Evolutionary conservation across 768 basidiomycete species (phyloP), one percentile per base, ranked within the genome.

Genomic region (Russula virescens): DNA sequence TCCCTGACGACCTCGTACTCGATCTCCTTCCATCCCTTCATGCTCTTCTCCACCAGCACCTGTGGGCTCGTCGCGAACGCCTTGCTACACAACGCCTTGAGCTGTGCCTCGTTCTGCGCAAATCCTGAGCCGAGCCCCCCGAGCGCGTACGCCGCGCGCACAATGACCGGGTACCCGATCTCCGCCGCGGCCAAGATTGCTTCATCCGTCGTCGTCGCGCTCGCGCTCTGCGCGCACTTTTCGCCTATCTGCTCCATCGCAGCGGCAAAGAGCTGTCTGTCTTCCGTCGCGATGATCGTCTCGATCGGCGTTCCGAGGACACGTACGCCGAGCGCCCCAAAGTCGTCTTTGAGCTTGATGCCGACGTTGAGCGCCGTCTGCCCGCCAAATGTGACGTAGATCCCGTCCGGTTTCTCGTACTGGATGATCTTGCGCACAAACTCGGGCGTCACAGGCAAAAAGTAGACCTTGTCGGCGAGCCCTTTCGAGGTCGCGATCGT

Each of bases 21-120:
- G 68, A 99, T 96, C 79, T 99, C 96, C 77, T 99, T 98, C 96
- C 96, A 99, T 2, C 96, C 96, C 77, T 98, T 98, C 96, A 98
- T 98, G 69, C 91, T 94, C 81, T 87, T 95, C 80, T 99, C 97
- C 18, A 99, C 94, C n/a, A 99, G 80, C 0, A 99, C 95, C 75
- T 98, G 97, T 48, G 96, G 94, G 69, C 92, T 94, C 16, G 94
- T 98, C 49, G 96, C 95, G 71, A 99, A 98, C 11, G 97, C 96
- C 77, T 95, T 97, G 68, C 80, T 82, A 72, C 95, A 98, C 21
- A 99, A 78, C 35, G 89, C 89, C 66, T 84, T 82, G 62, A 99
- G 79, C 78, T 98, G 91, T n/a, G 74, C 79, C 73, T 95, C 94
- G 70, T 97, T 79, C 75, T 95, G 86, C n/a, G 96, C 96, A 69